Base-by-base conservation (phyloP, 176 grass and related monocot genomes). In the Stipa capillata region DNA sequence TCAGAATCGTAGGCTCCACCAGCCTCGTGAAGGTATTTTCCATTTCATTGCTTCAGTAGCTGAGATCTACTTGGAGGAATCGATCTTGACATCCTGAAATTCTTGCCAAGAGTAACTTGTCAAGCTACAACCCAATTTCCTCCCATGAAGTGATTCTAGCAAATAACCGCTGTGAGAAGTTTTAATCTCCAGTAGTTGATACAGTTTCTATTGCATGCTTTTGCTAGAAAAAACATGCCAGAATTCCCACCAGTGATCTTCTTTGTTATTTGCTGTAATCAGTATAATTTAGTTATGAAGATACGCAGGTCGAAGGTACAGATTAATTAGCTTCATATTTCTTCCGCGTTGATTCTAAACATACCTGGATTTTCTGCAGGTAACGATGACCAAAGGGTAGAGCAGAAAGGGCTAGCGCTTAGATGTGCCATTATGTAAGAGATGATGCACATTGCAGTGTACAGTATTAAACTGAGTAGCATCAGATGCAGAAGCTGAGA, bases 1-100 rank as follows among this genome's bases (percentile, higher is more conserved):
- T 66, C 94, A 97, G 58, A 97, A 97, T 75, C 82, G 89, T 27
- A 94, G 87, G 54, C 91, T 97, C 10, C 76, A 86, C 66, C 94
- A 97, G 45, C 94, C 94, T 31, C 75, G 59, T 59, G 94, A 97
- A 90, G 91, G 94, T 92, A 92, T n/a, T 35, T 69, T 65, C 28
- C 69, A 58, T 65, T 65, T 66, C 32, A 69, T 37, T 47, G 24
- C 32, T 86, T 77, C 14, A 64, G 75, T 39, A 62, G 34, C 23
- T 74, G 58, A 54, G 69, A 59, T 67, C 54, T 65, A 73, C 36
- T 48, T 66, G 21, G 71, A 41, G 9, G 33, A 68, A 68, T 27
- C 9, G 3, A 41, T 52, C 44, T 24, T 43, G 41, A 52, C 73
- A 61, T 52, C 7, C 8, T 0, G 0, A 50, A 68, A 41, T 49